Base-by-base conservation (phyloP, 2,329 filamentous ascomycete genomes). In the Talaromyces sp. region DNA sequence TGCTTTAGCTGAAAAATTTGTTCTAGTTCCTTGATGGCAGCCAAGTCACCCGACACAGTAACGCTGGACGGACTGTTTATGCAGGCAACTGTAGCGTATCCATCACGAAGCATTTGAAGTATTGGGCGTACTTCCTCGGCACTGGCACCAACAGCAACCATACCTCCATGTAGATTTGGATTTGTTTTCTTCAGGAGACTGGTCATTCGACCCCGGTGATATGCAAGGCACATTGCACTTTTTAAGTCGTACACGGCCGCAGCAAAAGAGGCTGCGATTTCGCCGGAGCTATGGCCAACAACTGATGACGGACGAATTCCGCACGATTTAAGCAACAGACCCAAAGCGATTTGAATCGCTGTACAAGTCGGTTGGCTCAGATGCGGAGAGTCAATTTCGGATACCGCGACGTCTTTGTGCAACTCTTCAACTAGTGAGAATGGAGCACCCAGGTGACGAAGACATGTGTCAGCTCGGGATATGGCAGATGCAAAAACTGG, bases 31-130 rank as follows among this genome's bases (percentile, higher is more conserved):
- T 67, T 58, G 5, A 75, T 65, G 14, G 62, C 65, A 3, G 66
- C 61, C 0, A 43, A 50, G 46, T 75, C 70, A 0, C 74, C 74
- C 14, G 73, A 73, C 0, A 78, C 50, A 0, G 75, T 78, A 0
- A 76, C 67, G 50, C 70, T 77, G 4, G 62, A 62, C 0, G 71
- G 71, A 17, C 70, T 73, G 64, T 79, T 79, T 32, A 74, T 65
- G 32, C 75, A 77, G 1, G 74, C 78, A n/a, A 77, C 67, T 26
- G 66, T 68, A 1, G 71, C 65, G 43, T 58, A 61, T 19, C 59
- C 58, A 32, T 68, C 66, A 31, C 66, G 71, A 19, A 66, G 57
- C 21, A 59, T 55, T 38, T 61, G 53, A 50, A 60, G 35, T 31
- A 58, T 59, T 27, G 65, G 64, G 7, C 62, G 56, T 58, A 65